Evolutionary conservation across 2,329 filamentous ascomycete genomes (phyloP).

Genomic region (Ascosphaera apis): DNA sequence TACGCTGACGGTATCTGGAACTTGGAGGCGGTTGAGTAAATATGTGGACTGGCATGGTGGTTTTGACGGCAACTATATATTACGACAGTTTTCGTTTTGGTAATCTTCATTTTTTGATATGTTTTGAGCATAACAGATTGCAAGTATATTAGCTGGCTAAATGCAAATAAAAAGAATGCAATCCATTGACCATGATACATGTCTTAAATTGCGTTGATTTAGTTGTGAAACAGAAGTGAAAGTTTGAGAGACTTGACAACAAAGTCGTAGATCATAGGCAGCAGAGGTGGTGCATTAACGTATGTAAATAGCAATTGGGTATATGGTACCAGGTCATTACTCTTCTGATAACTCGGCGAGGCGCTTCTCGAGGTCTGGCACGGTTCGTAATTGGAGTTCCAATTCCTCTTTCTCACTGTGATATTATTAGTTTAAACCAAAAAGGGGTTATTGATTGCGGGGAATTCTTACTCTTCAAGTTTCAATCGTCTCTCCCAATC

Average conservation of each 20-base stretch:
- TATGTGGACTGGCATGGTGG: conserved; percentile 8
- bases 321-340: not conserved
- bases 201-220: too few relatives aligned
- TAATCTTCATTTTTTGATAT: not conserved
- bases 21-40: conserved; percentile 48
- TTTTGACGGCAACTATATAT: not conserved
- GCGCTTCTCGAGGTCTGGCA: conserved; percentile 70
- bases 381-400: conserved; percentile 59
- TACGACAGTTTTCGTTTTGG: not conserved
- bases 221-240: too few relatives aligned
- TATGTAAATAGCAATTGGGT: too few relatives aligned
- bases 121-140: too few relatives aligned
- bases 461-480: conserved; percentile 49
- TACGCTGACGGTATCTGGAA: conserved; percentile 98
- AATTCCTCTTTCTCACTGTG: conserved; percentile 70
- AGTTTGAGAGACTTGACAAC: too few relatives aligned
- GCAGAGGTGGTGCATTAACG: too few relatives aligned
- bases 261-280: too few relatives aligned
- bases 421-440: not conserved
- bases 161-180: too few relatives aligned
- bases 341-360: conserved; percentile 50
- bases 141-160: too few relatives aligned
- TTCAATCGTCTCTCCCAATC: conserved; percentile 69
- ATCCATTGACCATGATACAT: too few relatives aligned
- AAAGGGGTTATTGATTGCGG: not conserved